These are phyloP conservation scores for Trichoderma simmonsii DNA, from an alignment of 2,329 filamentous ascomycete species.

Conservation along the genomic window DNA sequence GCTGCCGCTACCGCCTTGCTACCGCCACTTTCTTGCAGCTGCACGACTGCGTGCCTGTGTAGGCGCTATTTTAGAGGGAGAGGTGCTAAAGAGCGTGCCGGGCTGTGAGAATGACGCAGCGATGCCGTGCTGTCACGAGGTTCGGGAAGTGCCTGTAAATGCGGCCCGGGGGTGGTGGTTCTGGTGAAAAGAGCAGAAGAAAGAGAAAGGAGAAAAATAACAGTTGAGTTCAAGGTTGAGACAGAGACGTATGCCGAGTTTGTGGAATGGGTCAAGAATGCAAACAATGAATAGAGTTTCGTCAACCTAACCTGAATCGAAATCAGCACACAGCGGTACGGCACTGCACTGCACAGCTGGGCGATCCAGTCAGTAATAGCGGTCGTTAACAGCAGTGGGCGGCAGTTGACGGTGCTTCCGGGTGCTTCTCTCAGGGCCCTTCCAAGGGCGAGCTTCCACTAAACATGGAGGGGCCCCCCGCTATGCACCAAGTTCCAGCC, in stretches of 20 bases:
- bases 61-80: conserved; percentile 9
- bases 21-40: conserved; percentile 18
- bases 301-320: not conserved
- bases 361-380: not conserved
- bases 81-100: conserved; percentile 15
- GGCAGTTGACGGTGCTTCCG: conserved; percentile 4
- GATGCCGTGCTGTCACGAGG: not conserved
- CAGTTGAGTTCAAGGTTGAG: not conserved
- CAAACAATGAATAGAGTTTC: conserved; percentile 8
- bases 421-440: not conserved
- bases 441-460: not conserved
- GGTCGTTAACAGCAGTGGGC: not conserved
- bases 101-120: conserved; percentile 5
- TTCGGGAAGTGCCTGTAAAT: not conserved
- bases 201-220: not conserved
- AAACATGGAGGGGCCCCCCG: not conserved
- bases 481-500: not conserved
- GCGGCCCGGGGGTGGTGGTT: not conserved
- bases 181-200: not conserved
- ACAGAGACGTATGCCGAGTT: not conserved
- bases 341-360: conserved; percentile 1
- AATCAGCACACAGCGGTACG: not conserved
- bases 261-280: not conserved
- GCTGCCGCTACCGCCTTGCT: not conserved
- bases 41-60: conserved; percentile 7